phyloP scores from a whole-genome alignment of 2,329 filamentous ascomycete genomes.

The Daldinia eschscholtzii region DNA sequence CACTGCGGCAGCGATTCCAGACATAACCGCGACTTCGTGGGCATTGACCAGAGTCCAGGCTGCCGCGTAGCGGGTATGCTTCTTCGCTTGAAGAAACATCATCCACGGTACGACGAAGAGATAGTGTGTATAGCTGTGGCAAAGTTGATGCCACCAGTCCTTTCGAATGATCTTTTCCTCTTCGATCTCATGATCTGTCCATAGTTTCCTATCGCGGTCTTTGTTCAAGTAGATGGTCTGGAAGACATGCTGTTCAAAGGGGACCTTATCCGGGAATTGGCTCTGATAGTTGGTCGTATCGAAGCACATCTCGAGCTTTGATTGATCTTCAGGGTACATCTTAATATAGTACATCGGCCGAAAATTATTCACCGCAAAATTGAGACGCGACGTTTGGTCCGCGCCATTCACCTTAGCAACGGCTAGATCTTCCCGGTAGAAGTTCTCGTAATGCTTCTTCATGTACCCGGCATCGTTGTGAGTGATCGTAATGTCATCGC shows the following conservation, averaged over 20 bases:
- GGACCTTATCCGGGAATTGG: conserved; percentile 67
- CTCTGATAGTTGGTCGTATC: conserved; percentile 69
- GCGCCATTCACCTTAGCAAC: conserved; percentile 44
- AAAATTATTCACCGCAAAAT: conserved; percentile 59
- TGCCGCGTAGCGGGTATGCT: conserved; percentile 70
- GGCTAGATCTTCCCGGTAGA: conserved; percentile 63
- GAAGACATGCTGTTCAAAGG: conserved; percentile 55
- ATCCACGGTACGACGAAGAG: conserved; percentile 73
- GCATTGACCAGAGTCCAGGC: conserved; percentile 76
- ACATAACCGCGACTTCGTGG: conserved; percentile 76
- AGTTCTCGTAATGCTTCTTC: conserved; percentile 75
- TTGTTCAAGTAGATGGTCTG: conserved; percentile 71
- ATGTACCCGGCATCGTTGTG: conserved; percentile 76
- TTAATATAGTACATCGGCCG: conserved; percentile 71
- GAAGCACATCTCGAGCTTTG: conserved; percentile 66
- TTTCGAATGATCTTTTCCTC: conserved; percentile 66
- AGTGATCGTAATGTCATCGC: conserved; percentile 78
- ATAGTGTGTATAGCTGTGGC: conserved; percentile 70
- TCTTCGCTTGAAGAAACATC: conserved; percentile 73
- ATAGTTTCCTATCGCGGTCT: conserved; percentile 64
- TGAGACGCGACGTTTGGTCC: conserved; percentile 57
- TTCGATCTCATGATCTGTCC: conserved; percentile 67
- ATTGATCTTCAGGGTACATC: conserved; percentile 63
- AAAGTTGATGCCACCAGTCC: conserved; percentile 74
- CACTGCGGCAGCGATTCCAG: conserved; percentile 75